These are phyloP conservation scores for Cardamine occulta DNA, from an alignment of 345 rosid genomes.

Conservation along the genomic window DNA sequence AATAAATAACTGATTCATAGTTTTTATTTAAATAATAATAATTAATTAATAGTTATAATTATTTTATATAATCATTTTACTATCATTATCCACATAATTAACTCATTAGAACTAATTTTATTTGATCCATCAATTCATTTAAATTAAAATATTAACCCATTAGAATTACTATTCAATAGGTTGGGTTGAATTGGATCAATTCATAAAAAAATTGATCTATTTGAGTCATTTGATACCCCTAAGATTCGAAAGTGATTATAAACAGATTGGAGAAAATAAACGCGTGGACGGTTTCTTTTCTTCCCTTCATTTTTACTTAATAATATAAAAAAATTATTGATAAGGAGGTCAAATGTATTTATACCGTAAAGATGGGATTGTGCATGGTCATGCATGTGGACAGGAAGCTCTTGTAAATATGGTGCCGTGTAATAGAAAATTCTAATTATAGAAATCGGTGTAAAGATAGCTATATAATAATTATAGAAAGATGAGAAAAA, in stretches of 20 bases:
- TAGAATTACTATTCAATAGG: too few relatives aligned
- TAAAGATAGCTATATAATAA: too few relatives aligned
- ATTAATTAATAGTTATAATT: too few relatives aligned
- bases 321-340: background rate
- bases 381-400: conserved; percentile 37
- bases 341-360: conserved; percentile 36
- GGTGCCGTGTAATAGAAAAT: background rate
- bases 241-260: background rate
- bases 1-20: too few relatives aligned
- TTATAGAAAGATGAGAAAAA: too few relatives aligned
- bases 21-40: too few relatives aligned
- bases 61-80: background rate
- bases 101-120: background rate
- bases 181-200: background rate
- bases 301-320: background rate
- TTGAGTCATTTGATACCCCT: background rate
- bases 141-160: background rate
- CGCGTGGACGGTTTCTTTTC: conserved; percentile 15
- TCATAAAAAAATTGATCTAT: too few relatives aligned
- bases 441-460: background rate
- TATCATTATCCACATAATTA: too few relatives aligned
- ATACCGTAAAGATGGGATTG: conserved; percentile 23
- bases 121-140: background rate
- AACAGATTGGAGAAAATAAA: conserved; percentile 6
- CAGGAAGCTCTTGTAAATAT: background rate